Percentiles rank a stretch among this genome's conserved stretches.
Evolutionary conservation across 2,329 filamentous ascomycete species (phyloP).

Genomic region (Domatiomyces catenatus): DNA sequence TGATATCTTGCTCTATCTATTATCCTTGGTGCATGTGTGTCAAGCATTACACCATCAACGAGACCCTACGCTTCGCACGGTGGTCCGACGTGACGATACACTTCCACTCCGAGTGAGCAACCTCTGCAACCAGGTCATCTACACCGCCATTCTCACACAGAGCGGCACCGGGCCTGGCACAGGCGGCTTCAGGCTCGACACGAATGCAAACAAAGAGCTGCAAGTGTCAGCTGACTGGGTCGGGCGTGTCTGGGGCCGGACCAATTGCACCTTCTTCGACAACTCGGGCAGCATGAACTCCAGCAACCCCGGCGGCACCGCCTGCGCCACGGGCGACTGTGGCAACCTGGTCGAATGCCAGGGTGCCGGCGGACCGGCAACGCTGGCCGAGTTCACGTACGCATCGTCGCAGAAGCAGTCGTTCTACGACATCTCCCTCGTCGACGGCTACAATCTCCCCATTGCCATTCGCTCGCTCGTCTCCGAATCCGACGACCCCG

Average conservation of each 20-base stretch:
- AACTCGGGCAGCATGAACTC: slow-evolving; percentile 42
- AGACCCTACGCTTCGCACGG: slow-evolving; percentile 12
- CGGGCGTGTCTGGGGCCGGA: slow-evolving; percentile 67
- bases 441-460: slow-evolving; percentile 68
- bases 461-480: slow-evolving; percentile 23
- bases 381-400: slow-evolving; percentile 67
- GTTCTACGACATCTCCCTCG: slow-evolving; percentile 73
- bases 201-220: slow-evolving; percentile 41
- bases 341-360: slow-evolving; percentile 53
- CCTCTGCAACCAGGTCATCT: slow-evolving; percentile 54
- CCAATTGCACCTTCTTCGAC: slow-evolving; percentile 70
- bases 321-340: slow-evolving; percentile 65
- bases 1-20: neutral
- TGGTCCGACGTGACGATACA: slow-evolving; percentile 21
- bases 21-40: neutral
- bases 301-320: slow-evolving; percentile 33
- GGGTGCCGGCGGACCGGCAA: slow-evolving; percentile 56
- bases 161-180: slow-evolving; percentile 50
- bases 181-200: slow-evolving; percentile 54
- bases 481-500: slow-evolving; percentile 41
- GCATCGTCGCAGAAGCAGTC: slow-evolving; percentile 43
- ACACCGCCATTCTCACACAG: slow-evolving; percentile 62
- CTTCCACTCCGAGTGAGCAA: slow-evolving; percentile 56
- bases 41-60: slow-evolving; percentile 18
- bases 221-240: slow-evolving; percentile 62